phyloP scores from a whole-genome alignment of 1,284 basidiomycete species.

The Chalciporus sp. region DNA sequence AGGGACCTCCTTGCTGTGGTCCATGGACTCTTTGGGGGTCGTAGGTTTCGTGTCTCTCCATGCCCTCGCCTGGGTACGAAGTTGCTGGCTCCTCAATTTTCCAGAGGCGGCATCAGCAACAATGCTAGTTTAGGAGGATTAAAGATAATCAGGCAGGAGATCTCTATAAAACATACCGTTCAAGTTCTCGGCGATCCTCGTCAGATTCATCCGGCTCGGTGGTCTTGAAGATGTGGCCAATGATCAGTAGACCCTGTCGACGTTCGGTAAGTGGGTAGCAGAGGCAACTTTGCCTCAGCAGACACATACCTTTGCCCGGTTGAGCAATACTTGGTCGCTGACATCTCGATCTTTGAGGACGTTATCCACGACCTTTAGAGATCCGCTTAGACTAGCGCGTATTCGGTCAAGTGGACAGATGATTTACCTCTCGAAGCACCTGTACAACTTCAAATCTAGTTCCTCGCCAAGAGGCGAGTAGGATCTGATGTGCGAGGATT shows the following conservation, averaged over 20 bases:
- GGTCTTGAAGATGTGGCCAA: conserved; percentile 86
- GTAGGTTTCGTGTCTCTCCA: conserved; percentile 36
- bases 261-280: conserved; percentile 8
- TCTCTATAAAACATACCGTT: conserved; percentile 55
- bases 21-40: conserved; percentile 18
- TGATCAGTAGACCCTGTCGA: conserved; percentile 73
- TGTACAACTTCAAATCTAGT: conserved; percentile 91
- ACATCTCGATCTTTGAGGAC: conserved; percentile 78
- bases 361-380: conserved; percentile 68
- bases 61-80: conserved; percentile 42
- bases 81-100: conserved; percentile 57
- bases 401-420: background rate
- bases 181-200: conserved; percentile 89
- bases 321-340: conserved; percentile 69
- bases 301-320: conserved; percentile 75
- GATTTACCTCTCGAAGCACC: conserved; percentile 69
- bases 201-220: conserved; percentile 86
- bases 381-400: background rate
- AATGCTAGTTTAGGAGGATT: conserved; percentile 46
- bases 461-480: conserved; percentile 94
- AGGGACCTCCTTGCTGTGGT: conserved; percentile 19
- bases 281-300: background rate
- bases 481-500: conserved; percentile 54
- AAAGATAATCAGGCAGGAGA: conserved; percentile 1
- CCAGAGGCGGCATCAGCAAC: conserved; percentile 71